phyloP scores from a whole-genome alignment of 176 grass and related monocot species.

The Echinochloa phyllopogon region DNA sequence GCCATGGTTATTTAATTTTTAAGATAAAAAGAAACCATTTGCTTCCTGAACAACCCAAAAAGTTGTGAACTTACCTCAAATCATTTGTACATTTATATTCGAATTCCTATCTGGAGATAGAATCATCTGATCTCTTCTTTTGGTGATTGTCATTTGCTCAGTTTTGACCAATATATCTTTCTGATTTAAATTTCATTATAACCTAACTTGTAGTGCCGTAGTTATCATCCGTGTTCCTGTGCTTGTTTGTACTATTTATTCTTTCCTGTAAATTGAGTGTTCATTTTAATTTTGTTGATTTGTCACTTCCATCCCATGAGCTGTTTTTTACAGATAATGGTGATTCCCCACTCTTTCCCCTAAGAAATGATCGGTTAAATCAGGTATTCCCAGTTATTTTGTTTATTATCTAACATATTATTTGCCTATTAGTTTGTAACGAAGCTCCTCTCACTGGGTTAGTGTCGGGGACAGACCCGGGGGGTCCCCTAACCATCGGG shows the following conservation, averaged over 20 bases:
- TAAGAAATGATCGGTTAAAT: conserved; percentile 24
- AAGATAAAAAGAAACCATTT: conserved; percentile 9
- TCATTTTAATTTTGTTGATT: conserved; percentile 11
- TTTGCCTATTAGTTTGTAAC: background rate
- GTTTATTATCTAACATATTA: conserved; percentile 7
- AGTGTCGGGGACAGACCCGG: no score
- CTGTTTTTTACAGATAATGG: conserved; percentile 42
- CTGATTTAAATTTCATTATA: background rate
- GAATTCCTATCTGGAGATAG: background rate
- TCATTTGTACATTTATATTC: background rate
- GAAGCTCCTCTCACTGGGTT: background rate
- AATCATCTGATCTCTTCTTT: background rate
- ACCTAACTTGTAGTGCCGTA: background rate
- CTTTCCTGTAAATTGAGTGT: conserved; percentile 3
- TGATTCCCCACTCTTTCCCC: conserved; percentile 22
- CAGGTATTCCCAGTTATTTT: conserved; percentile 41
- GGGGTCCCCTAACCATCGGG: no score
- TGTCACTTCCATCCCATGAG: background rate
- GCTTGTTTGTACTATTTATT: background rate
- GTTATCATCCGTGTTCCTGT: background rate
- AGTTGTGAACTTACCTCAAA: background rate
- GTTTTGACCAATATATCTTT: conserved; percentile 30
- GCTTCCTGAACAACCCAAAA: background rate
- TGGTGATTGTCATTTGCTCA: background rate
- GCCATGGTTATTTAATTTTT: background rate